A percentile compares a stretch with the other conserved stretches of the same genome.
Evolutionary conservation across 2,329 filamentous ascomycete species (phyloP).

Genomic region (Penicillium sp.): DNA sequence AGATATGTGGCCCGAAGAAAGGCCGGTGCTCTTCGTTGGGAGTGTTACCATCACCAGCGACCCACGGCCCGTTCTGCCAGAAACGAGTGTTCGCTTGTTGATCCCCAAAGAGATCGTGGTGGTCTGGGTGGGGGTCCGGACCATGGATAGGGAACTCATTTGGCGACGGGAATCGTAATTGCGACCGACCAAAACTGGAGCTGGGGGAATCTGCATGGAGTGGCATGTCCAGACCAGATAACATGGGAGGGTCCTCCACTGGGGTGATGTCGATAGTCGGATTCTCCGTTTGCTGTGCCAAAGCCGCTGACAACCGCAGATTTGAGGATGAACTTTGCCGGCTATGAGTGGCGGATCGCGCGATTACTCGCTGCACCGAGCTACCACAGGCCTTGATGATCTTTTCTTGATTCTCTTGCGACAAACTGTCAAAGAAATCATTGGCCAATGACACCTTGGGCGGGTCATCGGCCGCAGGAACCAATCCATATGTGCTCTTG

Average conservation of each 20-base stretch:
- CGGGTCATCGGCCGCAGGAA: conserved; percentile 33
- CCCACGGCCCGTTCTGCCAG: conserved; percentile 45
- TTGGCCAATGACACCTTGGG: conserved; percentile 42
- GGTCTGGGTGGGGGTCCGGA: conserved; percentile 37
- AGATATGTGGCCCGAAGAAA: conserved; percentile 41
- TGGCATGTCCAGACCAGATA: conserved; percentile 38
- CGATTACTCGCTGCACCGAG: conserved; percentile 40
- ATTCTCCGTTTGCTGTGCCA: conserved; percentile 41
- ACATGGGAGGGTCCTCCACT: conserved; percentile 36
- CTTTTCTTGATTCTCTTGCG: conserved; percentile 41
- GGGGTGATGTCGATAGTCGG: conserved; percentile 44
- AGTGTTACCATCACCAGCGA: conserved; percentile 41
- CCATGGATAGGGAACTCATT: conserved; percentile 41
- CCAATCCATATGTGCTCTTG: conserved; percentile 38
- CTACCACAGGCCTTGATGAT: conserved; percentile 43
- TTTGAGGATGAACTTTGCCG: conserved; percentile 39
- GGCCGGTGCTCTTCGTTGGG: conserved; percentile 43
- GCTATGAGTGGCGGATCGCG: conserved; percentile 37
- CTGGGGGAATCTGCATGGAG: conserved; percentile 43
- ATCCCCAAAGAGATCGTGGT: conserved; percentile 45
- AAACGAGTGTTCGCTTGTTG: conserved; percentile 45
- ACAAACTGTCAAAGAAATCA: conserved; percentile 41
- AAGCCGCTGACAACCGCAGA: conserved; percentile 36
- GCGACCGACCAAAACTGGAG: conserved; percentile 43
- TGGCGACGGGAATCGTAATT: conserved; percentile 42